These are phyloP conservation scores for Neurospora tetrasperma DNA, from an alignment of 495 filamentous ascomycete genomes.

Conservation along the genomic window DNA sequence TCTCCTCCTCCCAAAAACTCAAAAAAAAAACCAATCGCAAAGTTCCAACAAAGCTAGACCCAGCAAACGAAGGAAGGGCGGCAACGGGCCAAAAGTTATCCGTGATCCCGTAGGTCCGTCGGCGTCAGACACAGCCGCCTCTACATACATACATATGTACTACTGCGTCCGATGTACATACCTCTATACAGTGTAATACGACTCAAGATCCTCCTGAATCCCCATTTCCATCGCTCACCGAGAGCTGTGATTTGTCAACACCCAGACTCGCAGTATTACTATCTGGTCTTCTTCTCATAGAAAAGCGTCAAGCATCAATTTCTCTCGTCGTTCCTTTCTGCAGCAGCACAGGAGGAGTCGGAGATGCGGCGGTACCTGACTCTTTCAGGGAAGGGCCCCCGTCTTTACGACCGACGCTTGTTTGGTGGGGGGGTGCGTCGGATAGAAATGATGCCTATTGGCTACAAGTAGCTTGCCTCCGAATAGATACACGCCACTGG, in stretches of 20 bases:
- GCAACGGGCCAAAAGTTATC: not conserved
- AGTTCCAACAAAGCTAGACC: not conserved
- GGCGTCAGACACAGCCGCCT: not conserved
- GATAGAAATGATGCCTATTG: not conserved
- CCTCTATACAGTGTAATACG: not conserved
- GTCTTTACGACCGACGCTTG: not conserved
- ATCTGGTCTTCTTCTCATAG: not conserved
- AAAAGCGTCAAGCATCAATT: not conserved
- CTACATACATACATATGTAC: not conserved
- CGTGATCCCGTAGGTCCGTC: not conserved
- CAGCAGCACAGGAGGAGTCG: not conserved
- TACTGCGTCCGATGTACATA: no score
- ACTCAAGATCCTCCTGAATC: not conserved
- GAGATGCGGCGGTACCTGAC: not conserved
- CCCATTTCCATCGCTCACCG: not conserved
- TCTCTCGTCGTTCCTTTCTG: not conserved
- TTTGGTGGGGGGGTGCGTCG: not conserved
- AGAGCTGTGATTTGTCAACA: not conserved
- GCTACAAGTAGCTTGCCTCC: not conserved
- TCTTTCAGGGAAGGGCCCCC: not conserved
- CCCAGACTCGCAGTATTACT: not conserved
- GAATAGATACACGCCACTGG: not conserved
- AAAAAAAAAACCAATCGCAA: not conserved
- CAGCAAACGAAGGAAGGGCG: not conserved
- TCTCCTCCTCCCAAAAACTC: not conserved